A percentile compares a stretch with the other conserved stretches of the same genome.
Evolutionary conservation across 2,329 filamentous ascomycete genomes (phyloP).

Genomic region (Cladophialophora psammophila): DNA sequence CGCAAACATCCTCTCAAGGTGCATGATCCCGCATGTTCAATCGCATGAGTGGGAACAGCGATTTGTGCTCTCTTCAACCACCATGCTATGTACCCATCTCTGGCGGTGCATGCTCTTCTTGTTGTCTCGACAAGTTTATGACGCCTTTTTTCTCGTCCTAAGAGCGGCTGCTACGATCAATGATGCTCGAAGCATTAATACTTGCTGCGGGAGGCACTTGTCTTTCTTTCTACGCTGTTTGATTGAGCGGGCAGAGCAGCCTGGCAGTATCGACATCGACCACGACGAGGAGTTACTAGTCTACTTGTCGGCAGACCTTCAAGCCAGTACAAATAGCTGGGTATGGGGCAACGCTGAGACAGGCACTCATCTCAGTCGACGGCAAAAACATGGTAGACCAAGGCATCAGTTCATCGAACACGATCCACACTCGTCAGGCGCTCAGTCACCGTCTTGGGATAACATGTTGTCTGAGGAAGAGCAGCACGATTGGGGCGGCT

Average conservation of each 20-base stretch:
- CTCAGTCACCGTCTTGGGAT: constrained; percentile 32
- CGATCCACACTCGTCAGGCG: constrained; percentile 32
- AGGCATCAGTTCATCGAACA: constrained; percentile 29
- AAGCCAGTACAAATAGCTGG: constrained; percentile 78
- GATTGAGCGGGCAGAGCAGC: constrained; percentile 61
- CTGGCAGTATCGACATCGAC: constrained; percentile 54
- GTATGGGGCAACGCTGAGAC: constrained; percentile 74
- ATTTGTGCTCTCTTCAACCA: constrained; percentile 70
- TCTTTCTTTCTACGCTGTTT: constrained; percentile 79
- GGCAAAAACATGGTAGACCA: constrained; percentile 38
- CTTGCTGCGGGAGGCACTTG: constrained; percentile 80
- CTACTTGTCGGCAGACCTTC: constrained; percentile 85
- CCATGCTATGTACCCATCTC: constrained; percentile 80
- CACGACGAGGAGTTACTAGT: constrained; percentile 87
- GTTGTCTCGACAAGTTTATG: constrained; percentile 75
- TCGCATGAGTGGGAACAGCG: constrained; percentile 56
- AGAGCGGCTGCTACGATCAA: constrained; percentile 75
- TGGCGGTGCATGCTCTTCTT: constrained; percentile 87
- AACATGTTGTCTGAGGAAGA: constrained; percentile 61
- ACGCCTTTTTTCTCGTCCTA: constrained; percentile 75
- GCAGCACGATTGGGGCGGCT: constrained; percentile 77
- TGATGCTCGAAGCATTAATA: constrained; percentile 73
- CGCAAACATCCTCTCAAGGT: constrained; percentile 74
- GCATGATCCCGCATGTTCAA: constrained; percentile 56
- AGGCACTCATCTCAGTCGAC: constrained; percentile 36